A percentile compares a stretch with the other conserved stretches of the same genome.
Conservation (phyloP, 768 basidiomycete genomes). For the Hypholoma fasciculare region DNA sequence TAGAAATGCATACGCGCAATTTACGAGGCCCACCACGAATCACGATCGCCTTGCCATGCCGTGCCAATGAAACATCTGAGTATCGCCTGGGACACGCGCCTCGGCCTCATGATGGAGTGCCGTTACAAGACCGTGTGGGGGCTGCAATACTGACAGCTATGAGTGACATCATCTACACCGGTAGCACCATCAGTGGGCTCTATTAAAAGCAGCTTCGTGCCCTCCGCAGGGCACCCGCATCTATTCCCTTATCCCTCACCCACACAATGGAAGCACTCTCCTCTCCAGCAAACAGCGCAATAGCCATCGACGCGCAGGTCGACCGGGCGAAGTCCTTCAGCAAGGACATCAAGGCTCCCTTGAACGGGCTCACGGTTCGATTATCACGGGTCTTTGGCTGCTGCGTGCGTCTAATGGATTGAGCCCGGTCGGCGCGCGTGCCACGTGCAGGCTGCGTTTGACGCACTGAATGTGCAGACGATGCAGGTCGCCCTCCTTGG, state of each 20-base stretch:
- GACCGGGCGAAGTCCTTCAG: conserved; percentile 12
- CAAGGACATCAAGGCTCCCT: conserved; percentile 15
- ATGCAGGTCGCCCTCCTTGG: conserved; percentile 40
- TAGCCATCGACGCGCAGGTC: conserved; percentile 7
- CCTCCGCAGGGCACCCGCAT: not conserved
- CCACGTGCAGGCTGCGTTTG: conserved; percentile 39
- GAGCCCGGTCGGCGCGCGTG: not conserved
- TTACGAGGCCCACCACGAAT: not conserved
- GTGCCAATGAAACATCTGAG: not conserved
- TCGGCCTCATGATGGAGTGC: not conserved
- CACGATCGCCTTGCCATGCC: not conserved
- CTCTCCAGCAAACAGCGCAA: conserved; percentile 8
- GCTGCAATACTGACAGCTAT: not conserved
- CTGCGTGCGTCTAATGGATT: not conserved
- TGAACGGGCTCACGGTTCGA: conserved; percentile 19
- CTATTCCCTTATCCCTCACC: conserved; percentile 7
- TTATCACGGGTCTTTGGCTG: not conserved
- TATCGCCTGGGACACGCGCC: not conserved
- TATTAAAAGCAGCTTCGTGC: not conserved
- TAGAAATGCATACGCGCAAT: not conserved
- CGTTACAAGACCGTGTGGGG: no score
- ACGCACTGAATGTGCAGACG: conserved; percentile 44
- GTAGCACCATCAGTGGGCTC: not conserved
- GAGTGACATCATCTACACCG: not conserved
- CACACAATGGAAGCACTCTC: conserved; percentile 4